A percentile compares a stretch with the other conserved stretches of the same genome.
Conservation (phyloP, 176 grass and related monocot species). For the Rhipidocladum racemiflorum region DNA sequence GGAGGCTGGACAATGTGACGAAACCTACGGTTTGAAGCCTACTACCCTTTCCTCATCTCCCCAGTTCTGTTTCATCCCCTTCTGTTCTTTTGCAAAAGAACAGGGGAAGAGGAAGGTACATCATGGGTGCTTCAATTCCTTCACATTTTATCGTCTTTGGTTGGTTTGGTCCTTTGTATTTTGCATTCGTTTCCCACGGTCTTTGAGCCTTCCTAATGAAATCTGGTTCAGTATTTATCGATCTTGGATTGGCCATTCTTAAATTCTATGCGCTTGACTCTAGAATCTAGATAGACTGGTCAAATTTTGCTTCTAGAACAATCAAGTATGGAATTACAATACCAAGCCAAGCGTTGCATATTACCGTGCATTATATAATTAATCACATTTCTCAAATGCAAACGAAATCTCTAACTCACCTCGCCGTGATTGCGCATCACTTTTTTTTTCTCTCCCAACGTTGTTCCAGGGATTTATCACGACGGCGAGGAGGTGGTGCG, state of each 20-base stretch:
- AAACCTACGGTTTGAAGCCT: constrained; percentile 35
- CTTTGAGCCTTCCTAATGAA: background rate
- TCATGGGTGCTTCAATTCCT: background rate
- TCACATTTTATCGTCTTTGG: background rate
- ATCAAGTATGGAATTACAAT: background rate
- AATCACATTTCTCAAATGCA: background rate
- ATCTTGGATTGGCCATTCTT: background rate
- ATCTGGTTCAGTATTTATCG: background rate
- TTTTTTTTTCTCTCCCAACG: background rate
- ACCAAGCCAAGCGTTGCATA: background rate
- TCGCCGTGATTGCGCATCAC: background rate
- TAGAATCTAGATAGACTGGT: background rate
- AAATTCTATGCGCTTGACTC: background rate
- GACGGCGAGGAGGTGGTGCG: background rate
- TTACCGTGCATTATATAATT: too few species aligned
- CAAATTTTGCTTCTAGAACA: background rate
- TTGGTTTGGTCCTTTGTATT: background rate
- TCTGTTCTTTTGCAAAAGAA: constrained; percentile 25
- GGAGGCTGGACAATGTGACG: constrained; percentile 42
- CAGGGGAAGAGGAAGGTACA: constrained; percentile 32
- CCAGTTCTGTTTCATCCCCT: constrained; percentile 37
- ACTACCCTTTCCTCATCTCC: constrained; percentile 34
- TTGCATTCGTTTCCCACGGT: background rate
- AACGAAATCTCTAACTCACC: background rate
- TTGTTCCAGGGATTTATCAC: constrained; percentile 46